phyloP scores from a whole-genome alignment of 2,329 filamentous ascomycete species.

The Oidium heveae region DNA sequence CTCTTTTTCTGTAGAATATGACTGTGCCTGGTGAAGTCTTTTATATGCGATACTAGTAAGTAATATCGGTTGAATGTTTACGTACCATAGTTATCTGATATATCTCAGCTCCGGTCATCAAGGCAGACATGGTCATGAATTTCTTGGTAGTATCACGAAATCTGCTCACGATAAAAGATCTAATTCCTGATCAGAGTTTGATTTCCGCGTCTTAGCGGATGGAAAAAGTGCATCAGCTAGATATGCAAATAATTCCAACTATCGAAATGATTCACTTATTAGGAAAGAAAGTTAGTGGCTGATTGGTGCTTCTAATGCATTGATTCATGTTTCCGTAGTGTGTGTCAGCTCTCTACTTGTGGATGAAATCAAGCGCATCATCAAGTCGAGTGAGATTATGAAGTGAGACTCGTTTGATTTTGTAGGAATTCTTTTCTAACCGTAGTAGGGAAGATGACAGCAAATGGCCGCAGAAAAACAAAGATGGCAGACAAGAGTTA shows the following conservation, averaged over 20 bases:
- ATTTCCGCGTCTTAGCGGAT: slow-evolving; percentile 79
- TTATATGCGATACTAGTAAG: slow-evolving; percentile 94
- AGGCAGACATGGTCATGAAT: slow-evolving; percentile 93
- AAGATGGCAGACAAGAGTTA: slow-evolving; percentile 87
- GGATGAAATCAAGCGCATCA: slow-evolving; percentile 87
- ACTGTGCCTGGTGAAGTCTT: slow-evolving; percentile 31
- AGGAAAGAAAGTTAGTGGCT: slow-evolving; percentile 79
- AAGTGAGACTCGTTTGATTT: slow-evolving; percentile 33
- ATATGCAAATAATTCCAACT: slow-evolving; percentile 99
- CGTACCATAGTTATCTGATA: slow-evolving; percentile 4
- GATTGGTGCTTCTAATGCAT: neutral
- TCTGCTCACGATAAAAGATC: neutral
- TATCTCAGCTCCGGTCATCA: slow-evolving; percentile 74
- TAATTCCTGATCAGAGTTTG: slow-evolving; percentile 45
- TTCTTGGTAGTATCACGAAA: slow-evolving; percentile 40
- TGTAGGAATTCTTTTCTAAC: slow-evolving; percentile 8
- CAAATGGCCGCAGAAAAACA: slow-evolving; percentile 99
- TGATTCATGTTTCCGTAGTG: slow-evolving; percentile 31
- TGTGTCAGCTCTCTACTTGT: slow-evolving; percentile 80
- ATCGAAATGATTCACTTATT: slow-evolving; percentile 93
- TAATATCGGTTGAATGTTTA: neutral
- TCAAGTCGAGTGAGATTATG: slow-evolving; percentile 90
- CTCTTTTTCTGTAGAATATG: too few relatives aligned
- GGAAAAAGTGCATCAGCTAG: slow-evolving; percentile 79
- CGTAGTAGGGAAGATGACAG: slow-evolving; percentile 67